These are phyloP conservation scores for Claviceps cyperi DNA, from an alignment of 2,329 filamentous ascomycete species.

Conservation along the genomic window DNA sequence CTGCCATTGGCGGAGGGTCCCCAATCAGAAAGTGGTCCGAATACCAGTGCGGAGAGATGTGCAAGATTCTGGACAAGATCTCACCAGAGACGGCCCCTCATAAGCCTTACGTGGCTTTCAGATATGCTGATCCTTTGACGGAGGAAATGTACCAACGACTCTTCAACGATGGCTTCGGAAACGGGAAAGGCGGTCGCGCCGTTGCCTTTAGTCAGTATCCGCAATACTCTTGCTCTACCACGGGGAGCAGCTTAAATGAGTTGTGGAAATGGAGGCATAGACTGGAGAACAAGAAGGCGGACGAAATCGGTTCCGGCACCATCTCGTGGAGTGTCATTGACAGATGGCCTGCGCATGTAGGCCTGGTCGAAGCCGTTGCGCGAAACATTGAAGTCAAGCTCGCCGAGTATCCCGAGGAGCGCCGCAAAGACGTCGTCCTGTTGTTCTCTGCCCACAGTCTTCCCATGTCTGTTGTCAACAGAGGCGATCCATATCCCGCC, in stretches of 20 bases:
- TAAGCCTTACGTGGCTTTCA: constrained; percentile 94
- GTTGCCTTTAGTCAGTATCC: constrained; percentile 98
- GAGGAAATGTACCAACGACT: constrained; percentile 82
- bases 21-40: constrained; percentile 98
- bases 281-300: constrained; percentile 60
- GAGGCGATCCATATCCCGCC: constrained; percentile 86
- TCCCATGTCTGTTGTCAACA: constrained; percentile 94
- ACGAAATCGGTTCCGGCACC: constrained; percentile 42
- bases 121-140: constrained; percentile 85
- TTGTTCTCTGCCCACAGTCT: constrained; percentile 92
- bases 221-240: constrained; percentile 96
- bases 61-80: constrained; percentile 83
- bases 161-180: constrained; percentile 78
- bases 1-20: constrained; percentile 90
- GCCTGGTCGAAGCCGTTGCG: constrained; percentile 82
- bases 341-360: constrained; percentile 85
- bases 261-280: constrained; percentile 93
- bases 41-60: constrained; percentile 87
- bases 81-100: constrained; percentile 90
- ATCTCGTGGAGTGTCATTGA: constrained; percentile 98
- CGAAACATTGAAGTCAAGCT: constrained; percentile 81
- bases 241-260: constrained; percentile 89
- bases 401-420: constrained; percentile 67
- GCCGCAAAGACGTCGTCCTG: constrained; percentile 66
- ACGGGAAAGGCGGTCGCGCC: constrained; percentile 77